Evolutionary conservation across 441 rosid genomes (phyloP), one percentile per base, ranked within the genome.

Genomic region (Macaranga tanarius): DNA sequence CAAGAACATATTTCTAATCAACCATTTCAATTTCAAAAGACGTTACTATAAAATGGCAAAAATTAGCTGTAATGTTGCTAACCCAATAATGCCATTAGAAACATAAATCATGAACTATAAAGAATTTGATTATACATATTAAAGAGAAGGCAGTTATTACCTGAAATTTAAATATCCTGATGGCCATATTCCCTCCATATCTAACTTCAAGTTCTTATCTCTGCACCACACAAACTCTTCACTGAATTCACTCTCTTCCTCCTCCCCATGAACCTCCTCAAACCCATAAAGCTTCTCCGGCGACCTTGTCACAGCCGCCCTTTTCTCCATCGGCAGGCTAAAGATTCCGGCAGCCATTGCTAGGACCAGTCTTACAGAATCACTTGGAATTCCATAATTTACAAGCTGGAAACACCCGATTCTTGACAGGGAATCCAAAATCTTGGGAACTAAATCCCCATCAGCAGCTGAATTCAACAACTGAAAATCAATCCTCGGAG

Each of bases 351-450:
- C 73, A 10, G 91, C 87, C 2, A 58, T 67, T 45, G 72, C 79
- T 81, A 82, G 23, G 42, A 75, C 84, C 61, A 84, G 56, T 60
- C 73, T 75, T 15, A 76, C 73, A 13, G 68, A 59, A 28, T 89
- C 87, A 1, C 69, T 12, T 8, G 89, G 80, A 74, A 90, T 81
- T 44, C 92, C 96, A 69, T 82, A 81, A 70, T 90, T 89, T 48
- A 88, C 88, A 26, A 93, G 75, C 78, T 93, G 95, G 62, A 92
- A 93, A 79, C 97, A 91, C 44, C 97, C 97, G 10, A 86, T 75
- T 68, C 81, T 82, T 42, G 82, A 54, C 2, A 88, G 59, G 26
- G 97, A 88, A 73, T 89, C 92, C 73, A 85, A 44, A 69, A 87
- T 62, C 77, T 55, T 77, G 58, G 79, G n/a, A 5, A 84, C 60